A percentile compares a stretch with the other conserved stretches of the same genome.
Evolutionary conservation across 2,329 filamentous ascomycete species (phyloP).

Genomic region (Diplodia seriata): DNA sequence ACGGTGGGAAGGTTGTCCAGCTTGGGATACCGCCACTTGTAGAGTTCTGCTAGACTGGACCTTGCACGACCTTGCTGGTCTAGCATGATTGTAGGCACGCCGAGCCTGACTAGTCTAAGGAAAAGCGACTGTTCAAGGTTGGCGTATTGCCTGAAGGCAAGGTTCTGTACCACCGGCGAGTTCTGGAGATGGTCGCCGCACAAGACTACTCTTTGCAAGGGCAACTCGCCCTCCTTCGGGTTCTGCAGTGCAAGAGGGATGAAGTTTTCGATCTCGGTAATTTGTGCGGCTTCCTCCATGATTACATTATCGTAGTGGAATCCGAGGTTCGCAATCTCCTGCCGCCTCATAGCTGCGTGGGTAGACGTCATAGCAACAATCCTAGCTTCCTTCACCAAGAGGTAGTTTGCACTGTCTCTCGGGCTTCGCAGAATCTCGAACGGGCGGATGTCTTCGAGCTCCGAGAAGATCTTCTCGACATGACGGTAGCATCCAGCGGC

Average conservation of each 20-base stretch:
- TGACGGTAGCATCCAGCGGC: slow-evolving; percentile 87
- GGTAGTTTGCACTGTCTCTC: slow-evolving; percentile 93
- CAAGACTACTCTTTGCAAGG: slow-evolving; percentile 85
- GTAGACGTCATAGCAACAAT: slow-evolving; percentile 99
- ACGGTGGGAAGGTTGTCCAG: slow-evolving; percentile 82
- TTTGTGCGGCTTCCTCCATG: slow-evolving; percentile 98
- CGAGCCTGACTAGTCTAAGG: slow-evolving; percentile 85
- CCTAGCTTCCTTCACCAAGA: slow-evolving; percentile 92
- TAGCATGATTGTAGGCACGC: slow-evolving; percentile 87
- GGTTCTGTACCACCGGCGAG: slow-evolving; percentile 91
- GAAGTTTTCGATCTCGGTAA: slow-evolving; percentile 97
- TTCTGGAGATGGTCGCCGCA: slow-evolving; percentile 98
- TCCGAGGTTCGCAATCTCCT: slow-evolving; percentile 88
- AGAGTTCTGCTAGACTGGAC: slow-evolving; percentile 84
- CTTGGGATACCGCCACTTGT: slow-evolving; percentile 88
- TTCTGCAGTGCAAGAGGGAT: slow-evolving; percentile 93
- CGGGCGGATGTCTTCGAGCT: slow-evolving; percentile 89
- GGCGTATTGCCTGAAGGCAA: slow-evolving; percentile 92
- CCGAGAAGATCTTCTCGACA: slow-evolving; percentile 86
- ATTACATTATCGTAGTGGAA: slow-evolving; percentile 98
- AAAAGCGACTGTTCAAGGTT: slow-evolving; percentile 97
- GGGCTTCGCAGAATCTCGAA: slow-evolving; percentile 92
- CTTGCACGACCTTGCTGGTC: slow-evolving; percentile 94
- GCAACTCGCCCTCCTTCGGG: slow-evolving; percentile 72
- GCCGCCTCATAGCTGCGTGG: slow-evolving; percentile 90